phyloP scores from a whole-genome alignment of 805 yeast genomes.

The Metschnikowia amazonensis region DNA sequence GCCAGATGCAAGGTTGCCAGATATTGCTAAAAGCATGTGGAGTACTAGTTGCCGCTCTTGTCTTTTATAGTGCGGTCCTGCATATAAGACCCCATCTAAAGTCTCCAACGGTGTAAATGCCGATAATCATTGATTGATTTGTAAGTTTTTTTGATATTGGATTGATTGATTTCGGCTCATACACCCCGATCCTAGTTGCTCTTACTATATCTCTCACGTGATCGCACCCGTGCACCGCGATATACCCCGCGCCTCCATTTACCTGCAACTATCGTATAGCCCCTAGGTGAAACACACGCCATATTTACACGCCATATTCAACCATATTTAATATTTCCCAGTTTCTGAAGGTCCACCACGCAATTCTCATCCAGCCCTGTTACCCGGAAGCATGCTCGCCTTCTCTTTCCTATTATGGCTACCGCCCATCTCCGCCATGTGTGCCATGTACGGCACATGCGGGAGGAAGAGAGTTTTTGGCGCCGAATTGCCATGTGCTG shows the following conservation, averaged over 20 bases:
- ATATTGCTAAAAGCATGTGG: conserved; percentile 66
- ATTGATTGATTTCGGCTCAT: too few species aligned
- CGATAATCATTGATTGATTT: too few species aligned
- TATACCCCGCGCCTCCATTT: too few species aligned
- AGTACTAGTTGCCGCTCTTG: background rate
- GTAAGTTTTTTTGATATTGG: too few species aligned
- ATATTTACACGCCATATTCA: too few species aligned
- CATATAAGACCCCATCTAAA: background rate
- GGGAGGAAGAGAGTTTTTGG: conserved; percentile 84
- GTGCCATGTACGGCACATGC: conserved; percentile 61
- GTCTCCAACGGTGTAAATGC: too few species aligned
- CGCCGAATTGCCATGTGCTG: conserved; percentile 72
- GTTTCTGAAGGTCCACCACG: too few species aligned
- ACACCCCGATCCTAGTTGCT: too few species aligned
- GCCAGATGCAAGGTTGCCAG: conserved; percentile 69
- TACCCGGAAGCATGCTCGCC: background rate
- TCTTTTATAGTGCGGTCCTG: background rate
- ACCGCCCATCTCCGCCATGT: conserved; percentile 16
- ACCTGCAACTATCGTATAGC: too few species aligned
- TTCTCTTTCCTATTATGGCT: background rate
- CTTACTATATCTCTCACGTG: background rate
- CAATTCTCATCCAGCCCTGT: background rate
- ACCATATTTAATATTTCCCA: too few species aligned
- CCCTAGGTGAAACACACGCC: too few species aligned
- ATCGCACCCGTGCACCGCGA: background rate